Evolutionary conservation across 306 rosid genomes (phyloP).

Genomic region (Parietaria judaica): DNA sequence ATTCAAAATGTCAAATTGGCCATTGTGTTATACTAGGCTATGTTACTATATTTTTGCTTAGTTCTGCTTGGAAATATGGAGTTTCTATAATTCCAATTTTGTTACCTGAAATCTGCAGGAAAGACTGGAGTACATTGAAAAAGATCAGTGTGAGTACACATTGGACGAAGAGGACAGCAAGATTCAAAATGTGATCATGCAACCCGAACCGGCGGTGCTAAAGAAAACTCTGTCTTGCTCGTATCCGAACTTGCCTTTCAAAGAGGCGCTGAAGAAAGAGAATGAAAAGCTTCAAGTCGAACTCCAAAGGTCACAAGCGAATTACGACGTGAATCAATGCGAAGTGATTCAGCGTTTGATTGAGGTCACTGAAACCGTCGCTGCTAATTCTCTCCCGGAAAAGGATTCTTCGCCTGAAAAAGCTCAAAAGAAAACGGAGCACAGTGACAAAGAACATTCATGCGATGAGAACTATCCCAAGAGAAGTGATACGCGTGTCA

Average conservation of each 20-base stretch:
- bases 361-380: constrained; percentile 78
- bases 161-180: constrained; percentile 90
- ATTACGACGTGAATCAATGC: constrained; percentile 73
- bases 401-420: constrained; percentile 45
- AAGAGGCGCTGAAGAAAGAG: constrained; percentile 73
- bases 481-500: constrained; percentile 30
- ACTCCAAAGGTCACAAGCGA: constrained; percentile 80
- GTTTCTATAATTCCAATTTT: background rate
- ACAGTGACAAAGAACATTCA: constrained; percentile 38
- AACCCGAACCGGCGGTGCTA: constrained; percentile 81
- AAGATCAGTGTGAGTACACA: constrained; percentile 90
- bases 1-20: too few species aligned
- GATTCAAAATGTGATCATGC: constrained; percentile 74
- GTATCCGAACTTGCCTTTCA: constrained; percentile 77
- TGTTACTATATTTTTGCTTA: too few species aligned
- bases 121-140: constrained; percentile 81
- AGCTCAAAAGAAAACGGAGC: constrained; percentile 47
- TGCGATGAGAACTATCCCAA: constrained; percentile 47
- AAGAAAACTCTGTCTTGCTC: constrained; percentile 93
- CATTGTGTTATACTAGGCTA: too few species aligned
- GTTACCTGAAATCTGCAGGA: constrained; percentile 41
- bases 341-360: constrained; percentile 85
- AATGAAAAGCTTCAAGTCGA: constrained; percentile 89
- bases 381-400: constrained; percentile 43
- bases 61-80: background rate